Evolutionary conservation across 2,329 filamentous ascomycete species (phyloP).

Genomic region (Ceratocystiopsis sp.): DNA sequence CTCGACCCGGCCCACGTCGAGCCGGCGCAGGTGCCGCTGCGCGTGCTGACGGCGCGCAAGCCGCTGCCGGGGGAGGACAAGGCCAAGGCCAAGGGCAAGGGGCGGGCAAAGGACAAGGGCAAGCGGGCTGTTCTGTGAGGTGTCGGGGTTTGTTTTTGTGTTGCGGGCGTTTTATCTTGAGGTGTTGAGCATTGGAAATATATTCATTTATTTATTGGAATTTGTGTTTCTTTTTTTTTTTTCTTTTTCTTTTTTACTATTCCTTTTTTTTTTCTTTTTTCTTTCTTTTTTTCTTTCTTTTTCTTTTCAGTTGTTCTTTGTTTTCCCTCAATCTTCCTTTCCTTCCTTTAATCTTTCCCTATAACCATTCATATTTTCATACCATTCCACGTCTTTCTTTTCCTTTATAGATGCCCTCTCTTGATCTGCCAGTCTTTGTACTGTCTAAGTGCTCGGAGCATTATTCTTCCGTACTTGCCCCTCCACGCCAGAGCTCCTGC

Average conservation of each 20-base stretch:
- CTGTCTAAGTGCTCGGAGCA: too few species aligned
- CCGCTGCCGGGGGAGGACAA: conserved; percentile 14
- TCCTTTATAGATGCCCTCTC: too few species aligned
- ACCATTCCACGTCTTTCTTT: too few species aligned
- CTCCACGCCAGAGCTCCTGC: too few species aligned
- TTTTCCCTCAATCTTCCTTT: not conserved
- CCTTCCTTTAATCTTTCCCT: too few species aligned
- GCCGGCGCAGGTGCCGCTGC: conserved; percentile 28
- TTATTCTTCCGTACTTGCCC: too few species aligned
- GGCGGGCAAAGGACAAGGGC: not conserved
- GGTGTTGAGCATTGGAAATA: too few species aligned
- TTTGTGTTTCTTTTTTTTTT: not conserved
- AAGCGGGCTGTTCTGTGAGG: conserved; percentile 4
- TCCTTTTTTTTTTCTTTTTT: not conserved
- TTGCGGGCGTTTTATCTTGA: not conserved
- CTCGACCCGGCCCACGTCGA: conserved; percentile 26
- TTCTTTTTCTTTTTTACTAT: not conserved
- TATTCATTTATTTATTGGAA: not conserved
- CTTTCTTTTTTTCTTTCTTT: not conserved
- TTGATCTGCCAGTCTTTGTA: too few species aligned
- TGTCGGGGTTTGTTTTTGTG: not conserved
- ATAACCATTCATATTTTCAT: too few species aligned
- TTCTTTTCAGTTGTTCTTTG: too few species aligned
- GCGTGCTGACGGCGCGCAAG: conserved; percentile 33
- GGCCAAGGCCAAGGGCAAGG: too few species aligned